These are phyloP conservation scores for Saccharomycopsis malanga DNA, from an alignment of 805 yeast species.

Conservation along the genomic window DNA sequence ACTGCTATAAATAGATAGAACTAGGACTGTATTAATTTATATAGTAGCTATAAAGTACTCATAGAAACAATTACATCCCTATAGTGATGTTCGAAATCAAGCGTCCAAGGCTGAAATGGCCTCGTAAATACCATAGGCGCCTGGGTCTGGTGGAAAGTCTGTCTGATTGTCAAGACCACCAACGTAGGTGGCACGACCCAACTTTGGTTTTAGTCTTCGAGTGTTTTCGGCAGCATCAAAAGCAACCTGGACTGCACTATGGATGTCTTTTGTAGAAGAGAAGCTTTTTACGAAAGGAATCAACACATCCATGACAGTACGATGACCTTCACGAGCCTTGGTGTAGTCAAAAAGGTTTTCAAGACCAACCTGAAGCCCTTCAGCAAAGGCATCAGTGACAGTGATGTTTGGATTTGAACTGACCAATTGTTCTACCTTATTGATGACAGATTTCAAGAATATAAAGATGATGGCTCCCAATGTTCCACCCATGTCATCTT, in stretches of 20 bases:
- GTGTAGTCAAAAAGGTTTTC: slow-evolving; percentile 78
- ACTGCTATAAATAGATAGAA: too few relatives aligned
- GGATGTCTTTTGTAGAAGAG: slow-evolving; percentile 42
- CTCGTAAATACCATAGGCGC: slow-evolving; percentile 42
- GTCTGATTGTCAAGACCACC: slow-evolving; percentile 44
- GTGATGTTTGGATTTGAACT: slow-evolving; percentile 27
- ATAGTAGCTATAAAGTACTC: too few relatives aligned
- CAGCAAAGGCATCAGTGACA: slow-evolving; percentile 32
- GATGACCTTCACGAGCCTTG: slow-evolving; percentile 79
- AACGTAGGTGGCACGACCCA: slow-evolving; percentile 92
- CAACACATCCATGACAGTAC: slow-evolving; percentile 83
- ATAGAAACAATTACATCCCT: too few relatives aligned
- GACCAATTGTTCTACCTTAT: slow-evolving; percentile 4
- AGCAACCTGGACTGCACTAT: slow-evolving; percentile 62
- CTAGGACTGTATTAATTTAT: too few relatives aligned
- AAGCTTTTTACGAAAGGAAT: slow-evolving; percentile 77
- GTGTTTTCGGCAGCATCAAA: slow-evolving; percentile 71
- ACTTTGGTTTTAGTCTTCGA: slow-evolving; percentile 65
- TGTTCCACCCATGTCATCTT: slow-evolving; percentile 94
- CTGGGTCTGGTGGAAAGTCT: slow-evolving; percentile 73
- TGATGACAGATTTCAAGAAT: slow-evolving; percentile 52
- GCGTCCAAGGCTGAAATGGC: slow-evolving; percentile 24
- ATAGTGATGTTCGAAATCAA: too few relatives aligned
- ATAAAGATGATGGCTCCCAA: slow-evolving; percentile 86
- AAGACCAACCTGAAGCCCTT: slow-evolving; percentile 51